phyloP scores from a whole-genome alignment of 768 basidiomycete species.

The Suillus cothurnatus region DNA sequence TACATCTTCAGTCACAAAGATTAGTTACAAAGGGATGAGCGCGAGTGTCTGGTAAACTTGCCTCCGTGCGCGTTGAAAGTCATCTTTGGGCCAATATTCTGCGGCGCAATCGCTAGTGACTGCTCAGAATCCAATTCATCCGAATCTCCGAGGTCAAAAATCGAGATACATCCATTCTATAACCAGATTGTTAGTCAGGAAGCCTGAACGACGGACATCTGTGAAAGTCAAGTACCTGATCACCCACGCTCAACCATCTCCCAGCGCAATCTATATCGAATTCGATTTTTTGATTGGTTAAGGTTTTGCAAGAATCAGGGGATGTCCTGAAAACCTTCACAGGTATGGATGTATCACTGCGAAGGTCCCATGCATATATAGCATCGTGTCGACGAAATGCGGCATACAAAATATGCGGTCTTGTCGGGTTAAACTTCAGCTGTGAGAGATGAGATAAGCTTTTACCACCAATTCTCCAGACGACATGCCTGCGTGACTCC shows the following conservation, averaged over 20 bases:
- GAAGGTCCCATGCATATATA: conserved; percentile 81
- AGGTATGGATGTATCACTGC: conserved; percentile 53
- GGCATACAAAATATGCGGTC: conserved; percentile 75
- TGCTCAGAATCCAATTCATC: conserved; percentile 9
- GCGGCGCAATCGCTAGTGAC: conserved; percentile 3
- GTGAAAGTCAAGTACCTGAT: conserved; percentile 48
- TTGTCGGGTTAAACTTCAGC: conserved; percentile 77
- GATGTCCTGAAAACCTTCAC: conserved; percentile 35
- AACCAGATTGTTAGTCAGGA: not conserved
- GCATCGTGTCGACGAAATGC: conserved; percentile 63
- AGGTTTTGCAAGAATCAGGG: not conserved
- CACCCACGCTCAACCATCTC: conserved; percentile 62
- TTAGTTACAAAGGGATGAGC: not conserved
- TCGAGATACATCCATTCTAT: conserved; percentile 58
- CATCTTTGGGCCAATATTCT: conserved; percentile 31
- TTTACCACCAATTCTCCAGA: not conserved
- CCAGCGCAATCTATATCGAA: conserved; percentile 81
- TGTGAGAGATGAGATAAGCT: conserved; percentile 30
- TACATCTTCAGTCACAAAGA: conserved; percentile 50
- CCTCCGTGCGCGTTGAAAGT: conserved; percentile 60
- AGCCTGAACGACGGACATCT: not conserved
- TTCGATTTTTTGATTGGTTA: conserved; percentile 74
- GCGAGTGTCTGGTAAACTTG: conserved; percentile 27
- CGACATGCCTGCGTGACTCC: conserved; percentile 1
- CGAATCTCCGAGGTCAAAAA: conserved; percentile 52